A percentile compares a stretch with the other conserved stretches of the same genome.
phyloP scores from a whole-genome alignment of 2,329 filamentous ascomycete species.

The Beauveria brongniartii region DNA sequence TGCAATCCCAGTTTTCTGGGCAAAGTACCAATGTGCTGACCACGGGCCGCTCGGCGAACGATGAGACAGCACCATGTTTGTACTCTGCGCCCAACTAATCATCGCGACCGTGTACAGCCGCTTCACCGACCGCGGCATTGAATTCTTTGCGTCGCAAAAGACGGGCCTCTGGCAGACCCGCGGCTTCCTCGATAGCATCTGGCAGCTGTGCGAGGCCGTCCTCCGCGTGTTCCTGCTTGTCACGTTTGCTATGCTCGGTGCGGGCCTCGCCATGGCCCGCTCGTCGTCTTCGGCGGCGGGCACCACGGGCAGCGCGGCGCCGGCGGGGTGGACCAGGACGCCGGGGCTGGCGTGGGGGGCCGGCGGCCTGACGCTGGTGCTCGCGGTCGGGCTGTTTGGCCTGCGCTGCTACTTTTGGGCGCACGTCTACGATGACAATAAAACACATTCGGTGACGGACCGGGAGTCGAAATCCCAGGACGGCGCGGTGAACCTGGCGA shows the following conservation, averaged over 20 bases:
- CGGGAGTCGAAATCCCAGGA: neutral
- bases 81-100: neutral
- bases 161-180: neutral
- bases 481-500: neutral
- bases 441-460: neutral
- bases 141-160: neutral
- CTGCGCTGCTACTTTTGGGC: constrained; percentile 8
- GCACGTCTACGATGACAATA: neutral
- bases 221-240: constrained; percentile 1
- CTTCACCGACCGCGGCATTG: constrained; percentile 5
- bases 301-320: neutral
- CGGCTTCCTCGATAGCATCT: constrained; percentile 5
- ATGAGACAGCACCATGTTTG: neutral
- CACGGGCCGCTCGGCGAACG: too few relatives aligned
- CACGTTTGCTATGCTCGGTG: neutral
- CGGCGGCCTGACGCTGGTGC: neutral
- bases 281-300: neutral
- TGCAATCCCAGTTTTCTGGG: too few relatives aligned
- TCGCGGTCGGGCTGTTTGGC: neutral
- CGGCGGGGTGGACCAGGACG: neutral
- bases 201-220: neutral
- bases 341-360: neutral
- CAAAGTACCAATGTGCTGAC: neutral
- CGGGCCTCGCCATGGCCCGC: constrained; percentile 3
- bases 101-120: constrained; percentile 6